These are phyloP conservation scores for Cinnamomum micranthum DNA, from an alignment of 164 flowering plant genomes.

Conservation along the genomic window DNA sequence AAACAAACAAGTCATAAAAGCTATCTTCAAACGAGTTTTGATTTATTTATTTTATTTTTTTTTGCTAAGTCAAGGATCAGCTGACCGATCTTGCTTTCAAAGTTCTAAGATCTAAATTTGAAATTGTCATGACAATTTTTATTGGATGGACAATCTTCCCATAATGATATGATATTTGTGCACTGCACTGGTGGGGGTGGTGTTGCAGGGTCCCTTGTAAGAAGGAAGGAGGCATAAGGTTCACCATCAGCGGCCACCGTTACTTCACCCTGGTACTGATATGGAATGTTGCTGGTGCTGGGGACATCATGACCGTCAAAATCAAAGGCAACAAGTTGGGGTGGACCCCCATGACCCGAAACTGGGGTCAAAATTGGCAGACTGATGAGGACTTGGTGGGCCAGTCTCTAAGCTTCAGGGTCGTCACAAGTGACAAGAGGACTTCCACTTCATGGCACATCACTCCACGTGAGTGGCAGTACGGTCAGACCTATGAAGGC, in stretches of 20 bases:
- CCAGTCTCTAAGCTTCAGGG: conserved; percentile 53
- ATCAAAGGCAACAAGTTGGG: conserved; percentile 45
- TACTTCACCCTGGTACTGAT: conserved; percentile 47
- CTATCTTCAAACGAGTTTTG: no score
- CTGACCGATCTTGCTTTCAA: no score
- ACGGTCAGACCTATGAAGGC: conserved; percentile 69
- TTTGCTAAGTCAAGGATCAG: no score
- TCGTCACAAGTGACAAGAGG: conserved; percentile 48
- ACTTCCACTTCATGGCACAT: conserved; percentile 52
- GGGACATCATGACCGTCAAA: conserved; percentile 43
- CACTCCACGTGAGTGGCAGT: conserved; percentile 55
- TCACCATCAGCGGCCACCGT: conserved; percentile 50
- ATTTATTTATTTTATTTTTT: no score
- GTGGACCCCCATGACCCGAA: conserved; percentile 46
- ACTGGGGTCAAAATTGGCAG: conserved; percentile 68
- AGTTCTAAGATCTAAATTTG: no score
- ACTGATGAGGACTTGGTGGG: conserved; percentile 31
- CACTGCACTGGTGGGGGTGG: no score
- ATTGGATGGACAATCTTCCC: background rate
- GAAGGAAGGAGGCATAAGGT: conserved; percentile 58
- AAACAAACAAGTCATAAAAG: no score
- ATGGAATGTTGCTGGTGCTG: conserved; percentile 76
- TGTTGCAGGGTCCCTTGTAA: conserved; percentile 59
- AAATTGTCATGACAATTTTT: no score
- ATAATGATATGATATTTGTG: no score